Conservation (phyloP, 805 yeast genomes). For the Candida argentea region DNA sequence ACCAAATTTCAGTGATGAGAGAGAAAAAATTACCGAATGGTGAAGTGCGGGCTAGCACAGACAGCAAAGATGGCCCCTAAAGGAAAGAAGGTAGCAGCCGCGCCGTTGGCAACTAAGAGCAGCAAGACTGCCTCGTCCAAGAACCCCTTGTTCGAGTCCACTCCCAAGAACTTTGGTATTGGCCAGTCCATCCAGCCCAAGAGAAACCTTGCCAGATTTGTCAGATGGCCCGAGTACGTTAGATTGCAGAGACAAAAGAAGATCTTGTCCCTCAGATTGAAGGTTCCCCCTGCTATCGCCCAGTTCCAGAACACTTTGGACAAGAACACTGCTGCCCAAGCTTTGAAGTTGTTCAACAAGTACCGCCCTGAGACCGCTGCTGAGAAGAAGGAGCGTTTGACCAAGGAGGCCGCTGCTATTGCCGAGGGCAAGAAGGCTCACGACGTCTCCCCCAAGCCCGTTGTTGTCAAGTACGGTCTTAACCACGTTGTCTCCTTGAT, state of each 20-base stretch:
- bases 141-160: conserved; percentile 84
- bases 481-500: conserved; percentile 96
- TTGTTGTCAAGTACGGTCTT: conserved; percentile 94
- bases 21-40: conserved; percentile 1
- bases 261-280: conserved; percentile 88
- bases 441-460: conserved; percentile 96
- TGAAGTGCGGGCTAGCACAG: conserved; percentile 2
- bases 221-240: conserved; percentile 98
- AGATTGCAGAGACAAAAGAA: conserved; percentile 99
- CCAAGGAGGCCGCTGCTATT: conserved; percentile 97
- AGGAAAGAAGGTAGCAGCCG: conserved; percentile 89
- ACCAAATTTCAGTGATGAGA: no score
- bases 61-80: conserved; percentile 28
- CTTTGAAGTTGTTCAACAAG: conserved; percentile 96
- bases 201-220: conserved; percentile 93
- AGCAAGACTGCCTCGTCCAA: conserved; percentile 25
- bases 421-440: conserved; percentile 97
- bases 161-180: conserved; percentile 91
- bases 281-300: conserved; percentile 98
- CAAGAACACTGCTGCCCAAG: conserved; percentile 97
- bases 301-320: conserved; percentile 95
- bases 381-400: conserved; percentile 98
- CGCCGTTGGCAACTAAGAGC: conserved; percentile 84
- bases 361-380: conserved; percentile 97
- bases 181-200: conserved; percentile 95